Evolutionary conservation across 2,329 filamentous ascomycete genomes (phyloP), one percentile per base, ranked within the genome.

Genomic region (Ophiostoma fasciatum): DNA sequence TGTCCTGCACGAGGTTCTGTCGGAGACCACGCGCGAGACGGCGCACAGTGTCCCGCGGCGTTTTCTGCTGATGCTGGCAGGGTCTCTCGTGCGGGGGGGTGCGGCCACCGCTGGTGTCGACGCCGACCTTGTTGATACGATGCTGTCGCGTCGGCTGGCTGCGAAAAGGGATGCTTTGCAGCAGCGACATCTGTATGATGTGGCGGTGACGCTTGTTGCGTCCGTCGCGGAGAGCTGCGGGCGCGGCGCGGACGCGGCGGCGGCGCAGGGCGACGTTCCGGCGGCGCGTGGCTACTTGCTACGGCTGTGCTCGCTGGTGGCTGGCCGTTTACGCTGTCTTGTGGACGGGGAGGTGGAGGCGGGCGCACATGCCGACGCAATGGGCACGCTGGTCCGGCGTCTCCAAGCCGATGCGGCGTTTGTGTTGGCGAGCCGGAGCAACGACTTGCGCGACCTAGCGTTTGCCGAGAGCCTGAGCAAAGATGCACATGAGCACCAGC

Each of bases 391-490:
- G 18, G 42, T 61, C 6, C 43, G 49, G 21, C 56, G 53, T 15
- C 49, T 72, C 23, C 56, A 56, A 21, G 51, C 54, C 3, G 64
- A 69, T 21, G 59, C 59, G 2, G 67, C 68, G 0, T 69, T 71
- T 44, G 48, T 62, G 21, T 50, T 71, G 20, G 67, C 68, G 1
- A 63, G 68, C 39, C 57, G 61, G 36, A 71, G 66, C 12, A 63
- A 62, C 36, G 63, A 69, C 43, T 51, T 72, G 7, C 55, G 62
- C 19, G 68, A 73, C 43, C 57, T 72, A 28, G 62, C 61, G 9
- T 70, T 66, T 45, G 68, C 67, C 4, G 69, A 73, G 44, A 57
- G 51, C 21, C 51, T 69, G 4, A 38, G 40, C 28, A 38, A 12
- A n/a, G n/a, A n/a, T n/a, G n/a, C n/a, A n/a, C n/a, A n/a, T n/a